Evolutionary conservation across 1,284 basidiomycete species (phyloP), one percentile per base, ranked within the genome.

Genomic region (Malassezia sympodialis): DNA sequence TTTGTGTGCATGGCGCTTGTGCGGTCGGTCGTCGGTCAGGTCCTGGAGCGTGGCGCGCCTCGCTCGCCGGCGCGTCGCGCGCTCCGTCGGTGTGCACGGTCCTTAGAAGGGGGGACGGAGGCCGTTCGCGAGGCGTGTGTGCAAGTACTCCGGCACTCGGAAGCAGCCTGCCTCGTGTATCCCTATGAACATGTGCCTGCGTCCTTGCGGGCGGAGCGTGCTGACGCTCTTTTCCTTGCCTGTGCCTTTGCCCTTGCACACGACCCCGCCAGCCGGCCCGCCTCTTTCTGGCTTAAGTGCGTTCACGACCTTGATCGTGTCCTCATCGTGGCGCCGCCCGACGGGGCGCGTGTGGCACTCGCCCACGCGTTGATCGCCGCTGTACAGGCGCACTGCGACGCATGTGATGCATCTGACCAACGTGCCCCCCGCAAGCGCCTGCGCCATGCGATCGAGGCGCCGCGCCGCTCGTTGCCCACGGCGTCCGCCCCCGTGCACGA

Each of bases 291-390:
- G 47, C 43, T 46, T 4, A 24, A 39, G 5, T 37, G 30, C 10
- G 41, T 53, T 14, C 39, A 40, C 23, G 39, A 47, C 7, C 32
- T 53, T 3, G 52, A 53, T 28, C 17, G 41, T 7, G 51, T 35
- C 10, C 43, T 53, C 8, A 41, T 53, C 21, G 21, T 41, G 17
- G 43, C 8, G n/a, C 17, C 26, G 8, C 50, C 41, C 2, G 39
- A n/a, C 10, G 8, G 3, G 3, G 46, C 21, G 23, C 46, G 34
- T 8, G 8, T 21, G 15, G 27, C 14, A 12, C 11, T 17, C 15
- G 48, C 27, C 3, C 48, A 49, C 21, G 32, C 17, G 10, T 19
- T 41, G 8, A 15, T 49, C 24, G 15, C 21, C 10, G 48, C 26
- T 7, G 23, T 41, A 21, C 48, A 49, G 32, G 35, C 23, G 12